Evolutionary conservation across 1,284 basidiomycete genomes (phyloP).

Genomic region (Moesziomyces parantarcticus): DNA sequence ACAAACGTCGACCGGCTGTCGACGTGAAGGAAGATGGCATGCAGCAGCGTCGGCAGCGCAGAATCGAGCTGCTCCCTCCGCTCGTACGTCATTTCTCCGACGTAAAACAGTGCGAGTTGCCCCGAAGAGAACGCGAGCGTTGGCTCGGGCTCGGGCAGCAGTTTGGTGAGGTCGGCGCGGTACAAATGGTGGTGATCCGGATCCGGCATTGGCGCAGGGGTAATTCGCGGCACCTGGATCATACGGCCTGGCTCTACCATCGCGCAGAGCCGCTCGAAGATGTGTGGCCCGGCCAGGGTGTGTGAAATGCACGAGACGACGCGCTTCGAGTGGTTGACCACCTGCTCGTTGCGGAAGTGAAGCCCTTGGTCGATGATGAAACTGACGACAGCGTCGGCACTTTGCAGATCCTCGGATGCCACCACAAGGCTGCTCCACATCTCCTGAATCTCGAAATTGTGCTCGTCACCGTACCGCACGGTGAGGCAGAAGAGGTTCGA

Average conservation of each 20-base stretch:
- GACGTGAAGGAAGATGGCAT: slow-evolving; percentile 83
- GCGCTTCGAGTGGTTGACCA: slow-evolving; percentile 81
- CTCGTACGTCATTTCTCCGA: slow-evolving; percentile 83
- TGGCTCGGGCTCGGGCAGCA: slow-evolving; percentile 39
- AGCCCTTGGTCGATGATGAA: slow-evolving; percentile 89
- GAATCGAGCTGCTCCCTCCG: slow-evolving; percentile 79
- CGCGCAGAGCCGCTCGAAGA: slow-evolving; percentile 84
- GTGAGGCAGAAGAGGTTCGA: slow-evolving; percentile 86
- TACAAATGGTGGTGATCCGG: slow-evolving; percentile 65
- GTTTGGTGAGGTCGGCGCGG: slow-evolving; percentile 41
- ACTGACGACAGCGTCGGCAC: slow-evolving; percentile 82
- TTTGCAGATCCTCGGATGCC: slow-evolving; percentile 70
- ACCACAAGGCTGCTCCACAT: slow-evolving; percentile 82
- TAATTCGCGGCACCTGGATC: slow-evolving; percentile 76
- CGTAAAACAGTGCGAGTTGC: slow-evolving; percentile 86
- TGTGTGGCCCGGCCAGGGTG: slow-evolving; percentile 77
- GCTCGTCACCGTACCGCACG: slow-evolving; percentile 79
- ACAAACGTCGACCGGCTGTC: slow-evolving; percentile 81
- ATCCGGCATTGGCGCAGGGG: slow-evolving; percentile 68
- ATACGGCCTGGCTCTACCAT: slow-evolving; percentile 86
- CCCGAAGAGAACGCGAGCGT: slow-evolving; percentile 75
- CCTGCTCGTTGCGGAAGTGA: slow-evolving; percentile 81
- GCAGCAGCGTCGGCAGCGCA: slow-evolving; percentile 80
- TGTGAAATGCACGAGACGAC: slow-evolving; percentile 86
- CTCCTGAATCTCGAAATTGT: slow-evolving; percentile 84